These are phyloP conservation scores for Verbascum thapsus DNA, from an alignment of 257 asterid genomes.

Conservation along the genomic window DNA sequence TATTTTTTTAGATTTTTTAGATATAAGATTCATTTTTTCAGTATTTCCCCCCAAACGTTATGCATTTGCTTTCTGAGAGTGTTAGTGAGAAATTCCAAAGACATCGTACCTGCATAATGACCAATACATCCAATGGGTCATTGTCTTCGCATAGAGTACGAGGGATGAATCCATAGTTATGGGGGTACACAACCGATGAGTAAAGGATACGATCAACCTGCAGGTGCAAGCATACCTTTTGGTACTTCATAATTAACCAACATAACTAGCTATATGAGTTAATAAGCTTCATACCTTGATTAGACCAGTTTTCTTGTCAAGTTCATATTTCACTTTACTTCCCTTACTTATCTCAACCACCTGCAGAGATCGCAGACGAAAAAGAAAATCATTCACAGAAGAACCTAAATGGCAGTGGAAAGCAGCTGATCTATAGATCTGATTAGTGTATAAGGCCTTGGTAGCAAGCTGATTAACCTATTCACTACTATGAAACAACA, in stretches of 20 bases:
- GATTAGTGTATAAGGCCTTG: constrained; percentile 11
- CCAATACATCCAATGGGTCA: constrained; percentile 95
- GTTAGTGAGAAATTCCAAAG: not conserved
- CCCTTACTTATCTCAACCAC: constrained; percentile 95
- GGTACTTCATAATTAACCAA: constrained; percentile 12
- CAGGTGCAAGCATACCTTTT: constrained; percentile 25
- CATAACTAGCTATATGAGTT: constrained; percentile 5
- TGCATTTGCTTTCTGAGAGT: constrained; percentile 15
- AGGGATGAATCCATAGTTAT: constrained; percentile 97
- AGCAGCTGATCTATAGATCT: constrained; percentile 2
- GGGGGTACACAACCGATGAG: constrained; percentile 97
- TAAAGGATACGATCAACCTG: constrained; percentile 97
- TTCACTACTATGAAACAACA: constrained; percentile 1
- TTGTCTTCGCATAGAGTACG: constrained; percentile 93
- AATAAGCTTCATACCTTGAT: constrained; percentile 65
- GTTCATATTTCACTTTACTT: constrained; percentile 96
- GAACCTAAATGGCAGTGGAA: constrained; percentile 15
- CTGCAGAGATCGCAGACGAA: constrained; percentile 41
- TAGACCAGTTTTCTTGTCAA: constrained; percentile 92
- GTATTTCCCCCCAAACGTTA: constrained; percentile 5
- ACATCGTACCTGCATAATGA: constrained; percentile 88
- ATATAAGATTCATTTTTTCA: no score
- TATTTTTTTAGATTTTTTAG: no score
- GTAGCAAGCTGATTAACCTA: constrained; percentile 7
- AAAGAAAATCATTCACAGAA: constrained; percentile 19